phyloP scores from a whole-genome alignment of 2,329 filamentous ascomycete species.

The Microdochium bolleyi region DNA sequence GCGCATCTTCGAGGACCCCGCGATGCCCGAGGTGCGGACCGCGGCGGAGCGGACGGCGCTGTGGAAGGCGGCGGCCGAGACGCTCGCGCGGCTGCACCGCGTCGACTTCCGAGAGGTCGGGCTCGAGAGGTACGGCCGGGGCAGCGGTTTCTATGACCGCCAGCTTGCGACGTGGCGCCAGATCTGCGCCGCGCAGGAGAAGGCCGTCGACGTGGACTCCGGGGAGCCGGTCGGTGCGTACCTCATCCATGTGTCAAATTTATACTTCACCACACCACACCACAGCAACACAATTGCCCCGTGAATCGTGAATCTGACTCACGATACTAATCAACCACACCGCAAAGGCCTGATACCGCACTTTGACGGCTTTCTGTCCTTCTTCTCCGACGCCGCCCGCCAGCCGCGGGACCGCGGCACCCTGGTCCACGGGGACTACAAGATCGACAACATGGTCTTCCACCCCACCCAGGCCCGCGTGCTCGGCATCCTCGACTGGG shows the following conservation, averaged over 20 bases:
- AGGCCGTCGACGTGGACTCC: constrained; percentile 68
- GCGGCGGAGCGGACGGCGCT: constrained; percentile 63
- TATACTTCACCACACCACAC: constrained; percentile 77
- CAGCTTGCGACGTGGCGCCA: constrained; percentile 78
- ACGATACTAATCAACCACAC: constrained; percentile 72
- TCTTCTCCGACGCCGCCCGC: constrained; percentile 61
- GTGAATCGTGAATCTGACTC: no score
- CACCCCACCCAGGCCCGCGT: constrained; percentile 81
- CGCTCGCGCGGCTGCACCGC: constrained; percentile 74
- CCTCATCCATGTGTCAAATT: no score
- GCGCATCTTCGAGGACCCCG: constrained; percentile 79
- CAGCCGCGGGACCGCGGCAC: constrained; percentile 73
- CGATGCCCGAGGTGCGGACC: constrained; percentile 64
- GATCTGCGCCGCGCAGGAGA: constrained; percentile 72
- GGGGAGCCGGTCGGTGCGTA: constrained; percentile 66
- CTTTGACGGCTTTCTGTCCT: constrained; percentile 70
- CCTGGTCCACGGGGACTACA: constrained; percentile 92
- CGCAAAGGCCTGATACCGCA: constrained; percentile 58
- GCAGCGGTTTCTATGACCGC: constrained; percentile 71
- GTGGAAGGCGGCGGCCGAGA: constrained; percentile 77
- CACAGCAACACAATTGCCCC: constrained; percentile 77
- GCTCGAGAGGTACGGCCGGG: constrained; percentile 64
- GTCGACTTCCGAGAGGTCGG: constrained; percentile 58
- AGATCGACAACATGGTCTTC: constrained; percentile 87
- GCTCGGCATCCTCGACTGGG: constrained; percentile 94